phyloP scores from a whole-genome alignment of 176 grass and related monocot genomes.

The Avena sativa region DNA sequence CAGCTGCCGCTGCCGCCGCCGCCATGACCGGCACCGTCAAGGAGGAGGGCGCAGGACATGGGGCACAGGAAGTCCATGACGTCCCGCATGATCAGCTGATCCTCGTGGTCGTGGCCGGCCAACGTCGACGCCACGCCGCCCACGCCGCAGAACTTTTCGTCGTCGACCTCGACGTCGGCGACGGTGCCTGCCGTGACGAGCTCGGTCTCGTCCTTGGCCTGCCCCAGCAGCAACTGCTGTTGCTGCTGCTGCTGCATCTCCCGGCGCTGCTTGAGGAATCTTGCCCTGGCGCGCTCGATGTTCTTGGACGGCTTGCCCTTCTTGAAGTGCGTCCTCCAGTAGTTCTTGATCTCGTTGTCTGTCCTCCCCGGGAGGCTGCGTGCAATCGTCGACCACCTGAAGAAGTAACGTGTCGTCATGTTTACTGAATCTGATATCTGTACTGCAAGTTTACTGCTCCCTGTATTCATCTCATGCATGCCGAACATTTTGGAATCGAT shows the following conservation, averaged over 20 bases:
- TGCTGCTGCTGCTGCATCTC: slow-evolving; percentile 48
- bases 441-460: background rate
- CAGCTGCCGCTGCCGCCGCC: slow-evolving; percentile 42
- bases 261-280: slow-evolving; percentile 58
- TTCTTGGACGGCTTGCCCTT: slow-evolving; percentile 82
- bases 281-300: slow-evolving; percentile 70
- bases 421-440: background rate
- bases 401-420: background rate
- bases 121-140: background rate
- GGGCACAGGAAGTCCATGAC: slow-evolving; percentile 62
- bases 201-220: background rate
- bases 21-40: slow-evolving; percentile 4
- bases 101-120: slow-evolving; percentile 16
- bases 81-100: slow-evolving; percentile 51
- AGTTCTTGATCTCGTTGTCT: slow-evolving; percentile 99
- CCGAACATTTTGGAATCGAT: background rate
- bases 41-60: slow-evolving; percentile 50
- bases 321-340: slow-evolving; percentile 98
- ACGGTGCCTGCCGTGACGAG: background rate
- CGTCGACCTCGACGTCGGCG: background rate
- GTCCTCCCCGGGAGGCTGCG: slow-evolving; percentile 89
- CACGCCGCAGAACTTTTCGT: background rate
- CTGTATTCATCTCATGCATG: background rate
- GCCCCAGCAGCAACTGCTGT: slow-evolving; percentile 20
- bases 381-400: slow-evolving; percentile 95